These are phyloP conservation scores for Aspergillus chevalieri DNA, from an alignment of 2,329 filamentous ascomycete genomes.

Conservation along the genomic window DNA sequence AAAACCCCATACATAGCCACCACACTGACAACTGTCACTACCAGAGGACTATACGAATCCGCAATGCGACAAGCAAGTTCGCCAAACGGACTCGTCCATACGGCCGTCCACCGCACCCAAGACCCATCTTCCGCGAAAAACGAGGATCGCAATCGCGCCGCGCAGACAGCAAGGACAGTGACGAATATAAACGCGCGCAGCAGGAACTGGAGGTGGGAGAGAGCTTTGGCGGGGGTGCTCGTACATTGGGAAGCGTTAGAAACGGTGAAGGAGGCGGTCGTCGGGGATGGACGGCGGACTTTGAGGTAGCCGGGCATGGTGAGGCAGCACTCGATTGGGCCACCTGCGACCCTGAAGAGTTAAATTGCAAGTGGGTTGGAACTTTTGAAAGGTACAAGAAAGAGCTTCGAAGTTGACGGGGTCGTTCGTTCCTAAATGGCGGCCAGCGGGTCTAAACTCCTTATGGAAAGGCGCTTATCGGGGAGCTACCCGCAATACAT, in stretches of 20 bases:
- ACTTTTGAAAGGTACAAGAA: background rate
- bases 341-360: too few species aligned
- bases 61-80: conserved; percentile 28
- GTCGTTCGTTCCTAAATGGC: background rate
- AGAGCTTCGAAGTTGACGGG: background rate
- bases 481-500: conserved; percentile 9
- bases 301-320: conserved; percentile 54
- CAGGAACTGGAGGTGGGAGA: conserved; percentile 40
- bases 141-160: conserved; percentile 27
- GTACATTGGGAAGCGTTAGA: conserved; percentile 62
- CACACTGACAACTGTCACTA: conserved; percentile 34
- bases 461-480: background rate
- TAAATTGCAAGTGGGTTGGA: background rate
- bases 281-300: conserved; percentile 60
- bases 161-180: conserved; percentile 32
- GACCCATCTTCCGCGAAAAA: conserved; percentile 21
- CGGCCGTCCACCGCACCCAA: conserved; percentile 21
- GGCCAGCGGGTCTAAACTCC: background rate
- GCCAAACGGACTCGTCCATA: conserved; percentile 32
- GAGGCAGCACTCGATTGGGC: background rate
- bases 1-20: conserved; percentile 41
- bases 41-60: conserved; percentile 37
- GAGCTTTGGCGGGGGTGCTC: conserved; percentile 41
- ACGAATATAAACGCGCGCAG: conserved; percentile 41
- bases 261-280: conserved; percentile 87